Conservation (phyloP, 129 eudicot genomes). For the Saussurea involucrata region DNA sequence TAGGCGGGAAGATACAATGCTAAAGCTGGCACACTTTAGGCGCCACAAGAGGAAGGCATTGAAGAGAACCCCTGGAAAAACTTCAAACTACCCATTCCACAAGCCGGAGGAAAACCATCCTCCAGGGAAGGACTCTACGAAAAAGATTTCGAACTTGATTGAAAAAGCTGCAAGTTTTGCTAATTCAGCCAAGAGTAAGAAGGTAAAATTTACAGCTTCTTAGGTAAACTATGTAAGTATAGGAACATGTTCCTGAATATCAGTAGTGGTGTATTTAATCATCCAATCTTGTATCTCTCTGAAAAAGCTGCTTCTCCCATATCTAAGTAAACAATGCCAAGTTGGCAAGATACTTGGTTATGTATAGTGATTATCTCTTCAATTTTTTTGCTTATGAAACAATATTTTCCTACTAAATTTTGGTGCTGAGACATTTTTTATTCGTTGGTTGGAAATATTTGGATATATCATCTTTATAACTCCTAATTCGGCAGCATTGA, state of each 20-base stretch:
- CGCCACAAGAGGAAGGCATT: slow-evolving; percentile 87
- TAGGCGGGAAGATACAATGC: slow-evolving; percentile 85
- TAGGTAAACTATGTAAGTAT: background rate
- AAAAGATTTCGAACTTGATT: slow-evolving; percentile 73
- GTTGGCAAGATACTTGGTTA: too few relatives aligned
- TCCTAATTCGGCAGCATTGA: background rate
- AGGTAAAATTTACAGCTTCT: slow-evolving; percentile 39
- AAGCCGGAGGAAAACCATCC: slow-evolving; percentile 97
- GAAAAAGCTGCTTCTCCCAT: background rate
- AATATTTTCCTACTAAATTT: background rate
- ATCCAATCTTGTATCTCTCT: slow-evolving; percentile 11
- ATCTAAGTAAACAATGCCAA: background rate
- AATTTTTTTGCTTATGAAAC: background rate
- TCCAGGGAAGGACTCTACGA: slow-evolving; percentile 83
- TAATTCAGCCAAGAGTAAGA: slow-evolving; percentile 75
- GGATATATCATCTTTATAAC: background rate
- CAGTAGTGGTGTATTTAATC: background rate
- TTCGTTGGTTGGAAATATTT: background rate
- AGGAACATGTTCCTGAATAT: background rate
- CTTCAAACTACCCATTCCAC: slow-evolving; percentile 65
- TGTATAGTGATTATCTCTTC: background rate
- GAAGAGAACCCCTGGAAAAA: slow-evolving; percentile 77
- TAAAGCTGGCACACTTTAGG: slow-evolving; percentile 83
- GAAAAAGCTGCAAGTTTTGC: slow-evolving; percentile 90
- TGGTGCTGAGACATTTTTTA: background rate